Base-by-base conservation (phyloP, 805 yeast genomes). In the Starmerella ratchasimensis region DNA sequence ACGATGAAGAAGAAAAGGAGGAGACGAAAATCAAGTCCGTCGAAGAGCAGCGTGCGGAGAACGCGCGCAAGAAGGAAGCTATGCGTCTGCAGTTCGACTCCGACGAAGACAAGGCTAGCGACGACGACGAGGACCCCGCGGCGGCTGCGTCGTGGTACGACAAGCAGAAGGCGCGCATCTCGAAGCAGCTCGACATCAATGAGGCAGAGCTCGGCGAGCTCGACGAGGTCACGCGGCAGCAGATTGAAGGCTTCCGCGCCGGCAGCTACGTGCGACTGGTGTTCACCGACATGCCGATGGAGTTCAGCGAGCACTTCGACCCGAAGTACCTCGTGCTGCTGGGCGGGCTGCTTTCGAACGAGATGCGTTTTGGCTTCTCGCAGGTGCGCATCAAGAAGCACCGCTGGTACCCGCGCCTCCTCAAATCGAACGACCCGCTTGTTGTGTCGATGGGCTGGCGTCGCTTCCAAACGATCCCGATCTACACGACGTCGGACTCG, bases 121-220 rank as follows among this genome's bases (percentile, higher is more conserved):
- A 31, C 8, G 72, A 73, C 48, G 94, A 82, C 45, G 81, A 81
- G 10, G 84, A 80, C 54, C 60, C 59, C 31, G 77, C 72, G 39
- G 93, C 80, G 54, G 83, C 82, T 39, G 96, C 88, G 51, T 84
- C 95, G 0, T 90, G 98, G 98, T 90, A 88, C 57, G 97, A 88
- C 57, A 74, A 80, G 58, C 96, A 90, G 59, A 90, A 90, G 64
- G 93, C 94, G 43, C 88, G 86, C 54, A 86, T 93, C 75, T 84
- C 94, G 40, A 88, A 90, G 57, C 98, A 90, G 62, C 63, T 81
- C 45, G 97, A 88, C 44, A 84, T 93, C 61, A 93, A 90, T 59
- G 80, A 82, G 57, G 72, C 81, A 8, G 67, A 61, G 43, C 58
- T 51, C 31, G 77, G 73, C 15, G 67, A 69, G 30, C 69, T 90